Conservation (phyloP, 495 filamentous ascomycete species). For the Durotheca rogersii region DNA sequence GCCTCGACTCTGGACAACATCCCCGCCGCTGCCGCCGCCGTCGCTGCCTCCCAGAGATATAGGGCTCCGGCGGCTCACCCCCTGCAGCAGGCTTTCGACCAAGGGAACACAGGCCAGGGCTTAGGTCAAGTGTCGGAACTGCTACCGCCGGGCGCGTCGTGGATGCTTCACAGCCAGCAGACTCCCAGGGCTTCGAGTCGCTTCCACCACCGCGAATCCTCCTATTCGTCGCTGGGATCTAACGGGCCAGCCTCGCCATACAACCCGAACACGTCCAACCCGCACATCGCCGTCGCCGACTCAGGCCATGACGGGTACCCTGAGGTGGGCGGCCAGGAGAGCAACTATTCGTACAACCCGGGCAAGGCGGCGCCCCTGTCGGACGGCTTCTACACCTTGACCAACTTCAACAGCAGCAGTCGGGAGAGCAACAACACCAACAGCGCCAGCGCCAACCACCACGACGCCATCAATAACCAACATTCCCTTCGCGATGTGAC, state of each 20-base stretch:
- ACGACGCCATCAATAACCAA: conserved; percentile 24
- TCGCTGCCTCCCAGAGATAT: conserved; percentile 33
- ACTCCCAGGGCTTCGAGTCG: conserved; percentile 43
- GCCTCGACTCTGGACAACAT: conserved; percentile 46
- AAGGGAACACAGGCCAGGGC: conserved; percentile 28
- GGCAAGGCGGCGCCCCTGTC: conserved; percentile 37
- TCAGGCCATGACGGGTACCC: conserved; percentile 41
- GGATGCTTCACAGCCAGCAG: conserved; percentile 41
- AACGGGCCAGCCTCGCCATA: conserved; percentile 56
- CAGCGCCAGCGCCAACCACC: conserved; percentile 26
- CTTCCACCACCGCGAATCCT: conserved; percentile 55
- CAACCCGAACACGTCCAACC: conserved; percentile 51
- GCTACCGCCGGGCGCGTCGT: conserved; percentile 51
- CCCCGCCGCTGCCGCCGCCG: conserved; percentile 35
- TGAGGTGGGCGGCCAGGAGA: conserved; percentile 40
- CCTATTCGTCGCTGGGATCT: conserved; percentile 57
- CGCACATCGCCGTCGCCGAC: conserved; percentile 53
- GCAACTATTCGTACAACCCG: conserved; percentile 43
- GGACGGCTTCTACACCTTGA: conserved; percentile 37
- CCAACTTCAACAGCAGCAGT: conserved; percentile 15
- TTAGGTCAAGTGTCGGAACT: conserved; percentile 32
- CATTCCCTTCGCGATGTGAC: conserved; percentile 26
- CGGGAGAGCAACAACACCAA: conserved; percentile 23
- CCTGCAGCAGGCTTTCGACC: conserved; percentile 24
- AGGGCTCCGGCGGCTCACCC: conserved; percentile 30